phyloP scores from a whole-genome alignment of 257 asterid genomes.

The Salvia miltiorrhiza region DNA sequence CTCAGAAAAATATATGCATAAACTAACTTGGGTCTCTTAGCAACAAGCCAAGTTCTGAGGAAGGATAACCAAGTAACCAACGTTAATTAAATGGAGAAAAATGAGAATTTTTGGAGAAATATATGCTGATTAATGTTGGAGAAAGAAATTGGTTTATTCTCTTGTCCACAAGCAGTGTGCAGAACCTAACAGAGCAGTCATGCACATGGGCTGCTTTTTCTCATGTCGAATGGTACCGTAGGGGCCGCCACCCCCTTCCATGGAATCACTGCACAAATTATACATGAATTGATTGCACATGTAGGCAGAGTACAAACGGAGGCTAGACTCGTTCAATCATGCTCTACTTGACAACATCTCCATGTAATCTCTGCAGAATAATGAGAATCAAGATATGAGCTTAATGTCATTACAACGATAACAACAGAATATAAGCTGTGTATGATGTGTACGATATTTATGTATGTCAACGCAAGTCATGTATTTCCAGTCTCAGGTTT shows the following conservation, averaged over 20 bases:
- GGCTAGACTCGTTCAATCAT: not conserved
- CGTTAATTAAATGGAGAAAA: not conserved
- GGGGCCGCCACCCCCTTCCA: constrained; percentile 9
- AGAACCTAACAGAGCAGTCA: not conserved
- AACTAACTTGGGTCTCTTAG: not conserved
- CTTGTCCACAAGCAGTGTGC: constrained; percentile 14
- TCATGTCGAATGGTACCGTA: constrained; percentile 2
- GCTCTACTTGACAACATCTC: not conserved
- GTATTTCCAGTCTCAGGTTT: constrained; percentile 42
- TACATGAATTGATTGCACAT: constrained; percentile 14
- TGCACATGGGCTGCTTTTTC: constrained; percentile 28
- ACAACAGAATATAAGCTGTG: not conserved
- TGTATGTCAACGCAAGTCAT: constrained; percentile 33
- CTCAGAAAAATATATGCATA: not conserved
- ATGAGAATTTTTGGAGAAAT: not conserved
- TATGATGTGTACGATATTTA: not conserved
- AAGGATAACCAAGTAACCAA: no score
- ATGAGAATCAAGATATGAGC: not conserved
- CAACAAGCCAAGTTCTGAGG: not conserved
- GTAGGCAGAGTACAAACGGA: not conserved
- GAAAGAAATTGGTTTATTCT: not conserved
- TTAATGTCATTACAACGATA: not conserved
- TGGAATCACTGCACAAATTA: constrained; percentile 5
- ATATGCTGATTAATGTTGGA: constrained; percentile 16
- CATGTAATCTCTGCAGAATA: not conserved